Conservation (phyloP, 2,329 filamentous ascomycete genomes). For the Fusarium solani-melongenae region DNA sequence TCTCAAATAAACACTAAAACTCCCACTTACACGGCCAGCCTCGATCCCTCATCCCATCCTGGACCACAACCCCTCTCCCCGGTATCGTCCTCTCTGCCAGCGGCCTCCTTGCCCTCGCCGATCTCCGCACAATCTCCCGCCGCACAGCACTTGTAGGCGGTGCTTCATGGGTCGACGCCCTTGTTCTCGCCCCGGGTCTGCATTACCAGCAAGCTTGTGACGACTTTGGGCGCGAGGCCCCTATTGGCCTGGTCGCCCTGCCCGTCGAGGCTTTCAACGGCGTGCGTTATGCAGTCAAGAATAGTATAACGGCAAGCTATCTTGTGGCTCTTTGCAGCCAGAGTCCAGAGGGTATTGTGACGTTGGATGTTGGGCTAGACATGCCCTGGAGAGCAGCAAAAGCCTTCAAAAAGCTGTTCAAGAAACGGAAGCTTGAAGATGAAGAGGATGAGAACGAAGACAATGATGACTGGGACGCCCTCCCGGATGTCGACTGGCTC, state of each 20-base stretch:
- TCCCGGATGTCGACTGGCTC: slow-evolving; percentile 55
- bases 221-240: slow-evolving; percentile 55
- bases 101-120: slow-evolving; percentile 69
- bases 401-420: slow-evolving; percentile 10
- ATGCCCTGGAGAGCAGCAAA: slow-evolving; percentile 39
- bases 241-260: slow-evolving; percentile 47
- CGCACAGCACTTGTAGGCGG: slow-evolving; percentile 68
- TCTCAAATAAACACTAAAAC: neutral
- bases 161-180: slow-evolving; percentile 65
- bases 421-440: slow-evolving; percentile 6
- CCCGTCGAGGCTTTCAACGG: slow-evolving; percentile 30
- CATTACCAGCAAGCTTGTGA: slow-evolving; percentile 70
- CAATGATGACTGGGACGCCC: slow-evolving; percentile 33
- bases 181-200: slow-evolving; percentile 69
- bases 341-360: slow-evolving; percentile 34
- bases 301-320: slow-evolving; percentile 65
- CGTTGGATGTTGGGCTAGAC: slow-evolving; percentile 43
- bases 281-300: slow-evolving; percentile 53
- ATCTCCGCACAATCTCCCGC: slow-evolving; percentile 65
- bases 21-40: slow-evolving; percentile 19
- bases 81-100: slow-evolving; percentile 59
- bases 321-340: slow-evolving; percentile 45
- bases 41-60: slow-evolving; percentile 52
- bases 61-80: slow-evolving; percentile 59
- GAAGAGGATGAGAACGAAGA: slow-evolving; percentile 24